These are phyloP conservation scores for Sphaceloma murrayae DNA, from an alignment of 2,329 filamentous ascomycete genomes.

Conservation along the genomic window DNA sequence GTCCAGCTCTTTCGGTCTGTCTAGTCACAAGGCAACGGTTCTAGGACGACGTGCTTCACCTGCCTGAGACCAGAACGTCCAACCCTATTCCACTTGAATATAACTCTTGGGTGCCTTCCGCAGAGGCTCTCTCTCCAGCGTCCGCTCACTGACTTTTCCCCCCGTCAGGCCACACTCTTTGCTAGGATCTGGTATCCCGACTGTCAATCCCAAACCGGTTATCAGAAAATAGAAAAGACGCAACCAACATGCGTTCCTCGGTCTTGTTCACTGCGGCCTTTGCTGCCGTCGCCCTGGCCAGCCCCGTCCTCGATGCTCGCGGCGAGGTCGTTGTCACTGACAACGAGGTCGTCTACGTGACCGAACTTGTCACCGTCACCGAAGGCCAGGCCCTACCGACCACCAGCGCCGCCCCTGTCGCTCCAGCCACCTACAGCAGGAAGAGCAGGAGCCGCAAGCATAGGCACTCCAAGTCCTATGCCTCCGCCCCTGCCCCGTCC, in stretches of 20 bases:
- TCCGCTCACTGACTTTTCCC: conserved; percentile 18
- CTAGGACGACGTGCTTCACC: conserved; percentile 8
- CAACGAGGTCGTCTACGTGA: conserved; percentile 27
- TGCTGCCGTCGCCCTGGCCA: conserved; percentile 29
- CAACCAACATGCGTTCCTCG: conserved; percentile 29
- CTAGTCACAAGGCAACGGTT: conserved; percentile 11
- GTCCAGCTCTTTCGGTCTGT: conserved; percentile 16
- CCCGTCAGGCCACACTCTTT: conserved; percentile 18
- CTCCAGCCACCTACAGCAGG: conserved; percentile 16
- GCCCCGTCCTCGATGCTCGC: conserved; percentile 25
- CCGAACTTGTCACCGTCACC: conserved; percentile 30
- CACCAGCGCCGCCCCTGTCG: conserved; percentile 18
- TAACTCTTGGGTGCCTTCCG: conserved; percentile 16
- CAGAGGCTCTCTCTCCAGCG: conserved; percentile 18
- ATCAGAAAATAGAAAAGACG: conserved; percentile 21
- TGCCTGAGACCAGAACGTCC: conserved; percentile 11
- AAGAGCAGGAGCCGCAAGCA: conserved; percentile 8
- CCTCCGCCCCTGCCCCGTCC: conserved; percentile 11
- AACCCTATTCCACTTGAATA: conserved; percentile 11
- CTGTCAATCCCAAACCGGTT: conserved; percentile 15
- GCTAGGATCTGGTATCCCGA: conserved; percentile 22
- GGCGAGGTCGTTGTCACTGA: conserved; percentile 24
- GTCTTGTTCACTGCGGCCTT: conserved; percentile 29
- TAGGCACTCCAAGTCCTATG: conserved; percentile 3
- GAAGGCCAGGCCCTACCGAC: conserved; percentile 21